Conservation (phyloP, 73 alveolate species). For the Blepharisma japonicum region DNA sequence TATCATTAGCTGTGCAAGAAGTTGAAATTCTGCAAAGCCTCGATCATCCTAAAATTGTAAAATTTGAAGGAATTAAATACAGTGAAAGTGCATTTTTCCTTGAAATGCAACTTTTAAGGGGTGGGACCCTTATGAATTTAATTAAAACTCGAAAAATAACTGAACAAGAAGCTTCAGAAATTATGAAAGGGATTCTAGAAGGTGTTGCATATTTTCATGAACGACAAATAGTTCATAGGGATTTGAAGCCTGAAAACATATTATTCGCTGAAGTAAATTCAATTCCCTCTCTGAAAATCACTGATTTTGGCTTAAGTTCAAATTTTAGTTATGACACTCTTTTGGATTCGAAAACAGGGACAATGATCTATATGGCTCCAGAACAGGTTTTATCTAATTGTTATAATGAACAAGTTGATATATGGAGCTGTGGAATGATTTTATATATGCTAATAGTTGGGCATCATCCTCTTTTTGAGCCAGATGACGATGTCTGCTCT, state of each 20-base stretch:
- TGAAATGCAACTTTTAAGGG: slow-evolving; percentile 69
- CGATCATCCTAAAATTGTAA: slow-evolving; percentile 31
- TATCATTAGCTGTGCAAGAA: slow-evolving; percentile 31
- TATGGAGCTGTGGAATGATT: slow-evolving; percentile 65
- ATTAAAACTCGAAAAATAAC: slow-evolving; percentile 14
- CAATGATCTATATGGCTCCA: slow-evolving; percentile 75
- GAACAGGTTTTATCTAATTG: slow-evolving; percentile 54
- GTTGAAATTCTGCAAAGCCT: slow-evolving; percentile 35
- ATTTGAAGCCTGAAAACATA: slow-evolving; percentile 61
- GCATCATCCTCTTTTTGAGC: slow-evolving; percentile 64
- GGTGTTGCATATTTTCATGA: slow-evolving; percentile 29
- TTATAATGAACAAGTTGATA: slow-evolving; percentile 61
- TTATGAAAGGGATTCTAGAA: slow-evolving; percentile 25
- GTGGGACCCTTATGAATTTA: slow-evolving; percentile 56
- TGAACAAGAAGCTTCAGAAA: slow-evolving; percentile 11
- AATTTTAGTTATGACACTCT: slow-evolving; percentile 35
- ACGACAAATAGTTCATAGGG: slow-evolving; percentile 53
- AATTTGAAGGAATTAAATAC: slow-evolving; percentile 8
- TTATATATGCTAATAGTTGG: slow-evolving; percentile 53
- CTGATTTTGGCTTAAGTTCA: slow-evolving; percentile 69
- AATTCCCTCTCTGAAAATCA: slow-evolving; percentile 38
- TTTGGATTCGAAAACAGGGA: slow-evolving; percentile 59
- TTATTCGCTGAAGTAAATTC: slow-evolving; percentile 38
- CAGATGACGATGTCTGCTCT: slow-evolving; percentile 29
- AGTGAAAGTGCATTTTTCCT: slow-evolving; percentile 25